phyloP scores from a whole-genome alignment of 1,284 basidiomycete species.

The Ceratobasidium sp. region DNA sequence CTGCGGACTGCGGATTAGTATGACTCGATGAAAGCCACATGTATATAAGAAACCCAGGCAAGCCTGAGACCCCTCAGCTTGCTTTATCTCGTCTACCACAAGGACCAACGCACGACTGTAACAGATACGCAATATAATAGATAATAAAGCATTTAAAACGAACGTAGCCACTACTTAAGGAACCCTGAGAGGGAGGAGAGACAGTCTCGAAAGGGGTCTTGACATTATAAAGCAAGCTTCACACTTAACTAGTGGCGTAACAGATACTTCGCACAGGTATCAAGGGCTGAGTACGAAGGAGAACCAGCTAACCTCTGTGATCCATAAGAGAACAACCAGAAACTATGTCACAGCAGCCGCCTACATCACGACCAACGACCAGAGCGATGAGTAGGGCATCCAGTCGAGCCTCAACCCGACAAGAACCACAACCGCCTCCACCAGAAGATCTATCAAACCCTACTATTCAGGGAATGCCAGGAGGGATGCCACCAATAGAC shows the following conservation, averaged over 20 bases:
- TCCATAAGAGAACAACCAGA: not conserved
- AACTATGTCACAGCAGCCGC: not conserved
- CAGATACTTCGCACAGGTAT: not conserved
- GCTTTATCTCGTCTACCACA: too few species aligned
- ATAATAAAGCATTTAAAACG: too few species aligned
- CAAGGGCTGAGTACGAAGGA: not conserved
- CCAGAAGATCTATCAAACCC: not conserved
- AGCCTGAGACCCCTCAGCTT: too few species aligned
- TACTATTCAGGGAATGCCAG: not conserved
- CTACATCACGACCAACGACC: not conserved
- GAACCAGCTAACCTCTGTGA: not conserved
- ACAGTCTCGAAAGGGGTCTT: not conserved
- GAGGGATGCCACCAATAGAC: not conserved
- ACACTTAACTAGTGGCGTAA: constrained; percentile 6
- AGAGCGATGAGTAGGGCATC: not conserved
- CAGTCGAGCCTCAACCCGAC: not conserved
- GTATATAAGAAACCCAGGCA: too few species aligned
- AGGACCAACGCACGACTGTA: too few species aligned
- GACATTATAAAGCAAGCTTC: constrained; percentile 5
- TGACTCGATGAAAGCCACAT: too few species aligned
- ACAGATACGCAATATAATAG: too few species aligned
- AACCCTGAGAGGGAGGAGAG: not conserved
- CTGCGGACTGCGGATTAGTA: too few species aligned
- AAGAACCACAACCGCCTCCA: not conserved
- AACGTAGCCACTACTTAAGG: not conserved